These are phyloP conservation scores for Mycena vulgaris DNA, from an alignment of 768 basidiomycete species.

Conservation along the genomic window DNA sequence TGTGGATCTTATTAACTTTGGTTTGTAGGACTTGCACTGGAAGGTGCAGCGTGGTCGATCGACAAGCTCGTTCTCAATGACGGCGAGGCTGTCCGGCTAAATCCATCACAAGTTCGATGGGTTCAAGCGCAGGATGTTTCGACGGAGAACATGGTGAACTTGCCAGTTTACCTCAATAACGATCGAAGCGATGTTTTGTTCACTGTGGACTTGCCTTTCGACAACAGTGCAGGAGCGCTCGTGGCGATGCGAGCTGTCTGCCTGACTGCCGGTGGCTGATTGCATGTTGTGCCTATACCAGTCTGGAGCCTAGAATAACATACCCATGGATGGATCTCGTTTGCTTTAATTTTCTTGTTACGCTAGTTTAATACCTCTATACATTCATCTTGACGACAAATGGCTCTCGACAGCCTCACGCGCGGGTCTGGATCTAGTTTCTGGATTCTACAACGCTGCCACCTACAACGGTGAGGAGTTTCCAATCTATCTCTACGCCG, in stretches of 20 bases:
- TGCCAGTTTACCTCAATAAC: constrained; percentile 94
- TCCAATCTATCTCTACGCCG: constrained; percentile 91
- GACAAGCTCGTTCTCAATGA: constrained; percentile 86
- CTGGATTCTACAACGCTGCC: constrained; percentile 55
- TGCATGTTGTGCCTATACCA: constrained; percentile 4
- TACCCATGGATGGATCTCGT: constrained; percentile 35
- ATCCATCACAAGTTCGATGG: constrained; percentile 91
- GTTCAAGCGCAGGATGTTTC: constrained; percentile 68
- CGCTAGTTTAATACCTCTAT: constrained; percentile 37
- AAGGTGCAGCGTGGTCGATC: constrained; percentile 86
- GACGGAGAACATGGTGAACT: constrained; percentile 69
- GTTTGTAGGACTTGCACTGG: constrained; percentile 81
- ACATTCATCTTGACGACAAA: constrained; percentile 34
- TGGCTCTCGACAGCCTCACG: neutral
- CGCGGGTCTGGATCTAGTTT: neutral
- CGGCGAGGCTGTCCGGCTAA: constrained; percentile 84
- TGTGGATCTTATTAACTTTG: constrained; percentile 26
- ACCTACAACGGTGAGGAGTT: constrained; percentile 77
- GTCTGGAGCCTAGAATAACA: constrained; percentile 20
- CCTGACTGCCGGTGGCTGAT: constrained; percentile 84
- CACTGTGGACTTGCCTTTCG: constrained; percentile 88
- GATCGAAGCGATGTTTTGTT: constrained; percentile 93
- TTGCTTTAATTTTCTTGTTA: constrained; percentile 38
- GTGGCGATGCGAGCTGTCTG: constrained; percentile 93
- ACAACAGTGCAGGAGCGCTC: constrained; percentile 73